These are phyloP conservation scores for Globisporangium cystogenes DNA, from an alignment of 352 stramenopile species.

Conservation along the genomic window DNA sequence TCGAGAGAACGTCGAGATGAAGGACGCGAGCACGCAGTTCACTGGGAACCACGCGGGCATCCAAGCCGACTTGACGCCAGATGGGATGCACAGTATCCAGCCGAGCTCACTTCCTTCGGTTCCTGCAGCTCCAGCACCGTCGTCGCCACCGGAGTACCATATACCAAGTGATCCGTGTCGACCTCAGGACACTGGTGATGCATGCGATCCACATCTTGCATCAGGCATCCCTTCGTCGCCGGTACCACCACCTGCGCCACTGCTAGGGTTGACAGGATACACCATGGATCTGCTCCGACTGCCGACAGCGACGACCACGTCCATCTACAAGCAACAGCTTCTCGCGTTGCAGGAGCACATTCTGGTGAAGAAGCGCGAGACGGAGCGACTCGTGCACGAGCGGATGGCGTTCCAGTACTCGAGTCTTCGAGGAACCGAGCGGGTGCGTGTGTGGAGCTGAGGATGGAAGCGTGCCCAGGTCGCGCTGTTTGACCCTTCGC, in stretches of 20 bases:
- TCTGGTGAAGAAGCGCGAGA: conserved; percentile 58
- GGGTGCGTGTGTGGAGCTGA: conserved; percentile 17
- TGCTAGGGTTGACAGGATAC: conserved; percentile 14
- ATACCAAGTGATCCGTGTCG: too few relatives aligned
- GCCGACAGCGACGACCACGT: conserved; percentile 28
- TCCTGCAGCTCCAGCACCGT: background rate
- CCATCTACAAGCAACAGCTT: conserved; percentile 68
- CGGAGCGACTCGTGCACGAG: conserved; percentile 51
- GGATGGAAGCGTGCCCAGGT: background rate
- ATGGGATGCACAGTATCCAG: conserved; percentile 45
- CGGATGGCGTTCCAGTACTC: conserved; percentile 55
- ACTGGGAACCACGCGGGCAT: conserved; percentile 70
- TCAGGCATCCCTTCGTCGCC: background rate
- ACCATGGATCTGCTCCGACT: conserved; percentile 30
- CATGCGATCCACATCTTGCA: background rate
- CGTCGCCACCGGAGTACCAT: background rate
- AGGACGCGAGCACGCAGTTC: conserved; percentile 63
- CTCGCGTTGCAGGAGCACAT: conserved; percentile 58
- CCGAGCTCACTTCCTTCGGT: too few relatives aligned
- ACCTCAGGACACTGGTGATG: too few relatives aligned
- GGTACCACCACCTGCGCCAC: background rate
- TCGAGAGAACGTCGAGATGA: conserved; percentile 31
- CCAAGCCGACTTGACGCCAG: conserved; percentile 53
- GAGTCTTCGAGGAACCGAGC: conserved; percentile 44
- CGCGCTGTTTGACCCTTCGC: background rate